phyloP scores from a whole-genome alignment of 1,139 yeast species.

The Diutina neorugosa region DNA sequence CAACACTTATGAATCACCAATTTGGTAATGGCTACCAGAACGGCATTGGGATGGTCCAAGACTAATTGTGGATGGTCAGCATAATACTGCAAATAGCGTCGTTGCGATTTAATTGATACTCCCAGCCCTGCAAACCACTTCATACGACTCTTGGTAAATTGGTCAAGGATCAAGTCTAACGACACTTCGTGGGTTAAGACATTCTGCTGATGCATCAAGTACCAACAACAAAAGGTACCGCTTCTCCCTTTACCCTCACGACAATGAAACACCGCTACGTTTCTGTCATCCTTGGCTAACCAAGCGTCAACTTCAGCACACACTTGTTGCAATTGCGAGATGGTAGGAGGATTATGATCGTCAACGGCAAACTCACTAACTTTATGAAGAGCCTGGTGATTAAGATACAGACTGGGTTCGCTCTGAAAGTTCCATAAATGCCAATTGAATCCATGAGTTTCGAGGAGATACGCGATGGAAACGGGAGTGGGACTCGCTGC shows the following conservation, averaged over 20 bases:
- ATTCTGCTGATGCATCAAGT: not conserved
- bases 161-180: not conserved
- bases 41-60: not conserved
- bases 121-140: conserved; percentile 3
- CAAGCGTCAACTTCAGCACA: not conserved
- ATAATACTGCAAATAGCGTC: not conserved
- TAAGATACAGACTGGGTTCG: not conserved
- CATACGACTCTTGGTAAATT: not conserved
- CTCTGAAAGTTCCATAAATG: conserved; percentile 1
- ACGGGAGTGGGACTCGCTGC: not conserved
- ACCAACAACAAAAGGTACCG: conserved; percentile 3
- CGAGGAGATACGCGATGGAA: not conserved
- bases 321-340: not conserved
- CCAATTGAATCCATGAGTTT: not conserved
- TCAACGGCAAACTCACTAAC: not conserved
- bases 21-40: not conserved
- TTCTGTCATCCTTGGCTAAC: not conserved
- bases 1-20: not conserved
- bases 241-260: conserved; percentile 4
- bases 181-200: not conserved
- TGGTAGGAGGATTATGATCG: not conserved
- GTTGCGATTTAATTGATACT: not conserved
- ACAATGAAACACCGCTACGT: not conserved
- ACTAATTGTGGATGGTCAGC: not conserved
- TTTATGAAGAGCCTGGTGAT: not conserved